A percentile compares a stretch with the other conserved stretches of the same genome.
These are phyloP conservation scores for Fusarium beomiforme DNA, from an alignment of 2,329 filamentous ascomycete genomes.

Conservation along the genomic window DNA sequence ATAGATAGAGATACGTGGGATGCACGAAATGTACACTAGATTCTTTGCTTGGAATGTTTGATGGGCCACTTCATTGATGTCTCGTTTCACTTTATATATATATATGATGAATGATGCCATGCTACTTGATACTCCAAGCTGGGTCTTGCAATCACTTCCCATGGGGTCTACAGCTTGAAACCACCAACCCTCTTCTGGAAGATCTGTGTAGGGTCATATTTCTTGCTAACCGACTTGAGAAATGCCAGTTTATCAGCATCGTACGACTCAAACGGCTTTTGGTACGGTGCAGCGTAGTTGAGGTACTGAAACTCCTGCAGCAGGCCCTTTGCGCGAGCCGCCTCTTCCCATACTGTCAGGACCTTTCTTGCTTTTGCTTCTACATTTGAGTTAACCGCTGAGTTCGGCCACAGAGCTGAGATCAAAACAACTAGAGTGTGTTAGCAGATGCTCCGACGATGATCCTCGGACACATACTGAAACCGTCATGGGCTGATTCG, in stretches of 20 bases:
- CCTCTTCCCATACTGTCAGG: not conserved
- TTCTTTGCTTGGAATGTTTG: not conserved
- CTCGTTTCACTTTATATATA: fast-evolving
- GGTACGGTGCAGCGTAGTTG: not conserved
- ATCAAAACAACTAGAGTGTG: not conserved
- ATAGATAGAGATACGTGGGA: not conserved
- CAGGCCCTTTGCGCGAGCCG: not conserved
- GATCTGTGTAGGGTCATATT: constrained; percentile 5
- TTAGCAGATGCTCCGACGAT: fast-evolving
- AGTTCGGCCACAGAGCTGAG: not conserved
- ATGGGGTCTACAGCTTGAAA: not conserved
- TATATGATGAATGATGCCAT: too few species aligned
- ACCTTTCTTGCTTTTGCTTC: fast-evolving
- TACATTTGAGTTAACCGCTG: not conserved
- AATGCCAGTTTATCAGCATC: not conserved
- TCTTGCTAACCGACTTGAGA: not conserved
- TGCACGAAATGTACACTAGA: not conserved
- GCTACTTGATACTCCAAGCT: not conserved
- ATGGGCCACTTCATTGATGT: fast-evolving
- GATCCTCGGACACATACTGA: not conserved
- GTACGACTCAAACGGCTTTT: not conserved
- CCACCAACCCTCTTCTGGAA: constrained; percentile 3
- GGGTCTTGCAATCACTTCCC: not conserved
- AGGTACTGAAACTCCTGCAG: constrained; percentile 5
- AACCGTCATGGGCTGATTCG: not conserved